A percentile compares a stretch with the other conserved stretches of the same genome.
phyloP scores from a whole-genome alignment of 768 basidiomycete species.

The Sistotremastrum niveocremeum region DNA sequence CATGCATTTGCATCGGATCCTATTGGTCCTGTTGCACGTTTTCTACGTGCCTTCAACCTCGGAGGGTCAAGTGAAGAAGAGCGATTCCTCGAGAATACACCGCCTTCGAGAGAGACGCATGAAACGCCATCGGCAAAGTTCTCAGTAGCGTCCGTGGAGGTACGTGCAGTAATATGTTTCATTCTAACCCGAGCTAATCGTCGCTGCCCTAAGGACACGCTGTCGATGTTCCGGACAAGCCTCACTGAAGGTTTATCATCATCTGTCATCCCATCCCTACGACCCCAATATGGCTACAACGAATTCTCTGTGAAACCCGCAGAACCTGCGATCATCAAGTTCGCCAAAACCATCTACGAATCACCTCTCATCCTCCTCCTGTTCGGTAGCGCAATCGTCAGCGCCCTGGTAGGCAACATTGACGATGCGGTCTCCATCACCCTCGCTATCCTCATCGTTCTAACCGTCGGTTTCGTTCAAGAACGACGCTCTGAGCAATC shows the following conservation, averaged over 20 bases:
- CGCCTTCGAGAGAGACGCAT: not conserved
- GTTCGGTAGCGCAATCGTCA: constrained; percentile 80
- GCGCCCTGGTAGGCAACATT: constrained; percentile 86
- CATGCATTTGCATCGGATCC: not conserved
- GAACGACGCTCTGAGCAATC: constrained; percentile 91
- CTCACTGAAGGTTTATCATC: constrained; percentile 46
- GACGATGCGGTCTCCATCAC: constrained; percentile 93
- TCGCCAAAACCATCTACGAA: constrained; percentile 91
- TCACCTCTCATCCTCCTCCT: constrained; percentile 83
- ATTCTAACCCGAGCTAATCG: not conserved
- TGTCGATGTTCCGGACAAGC: constrained; percentile 58
- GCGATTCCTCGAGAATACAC: not conserved
- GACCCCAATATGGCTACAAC: constrained; percentile 72
- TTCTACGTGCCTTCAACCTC: not conserved
- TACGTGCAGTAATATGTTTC: constrained; percentile 23
- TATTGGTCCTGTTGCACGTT: not conserved
- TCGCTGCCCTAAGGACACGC: constrained; percentile 42
- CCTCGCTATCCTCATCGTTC: constrained; percentile 81
- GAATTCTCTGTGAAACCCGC: constrained; percentile 81
- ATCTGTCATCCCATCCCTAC: constrained; percentile 47
- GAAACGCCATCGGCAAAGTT: constrained; percentile 57
- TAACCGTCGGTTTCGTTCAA: constrained; percentile 94
- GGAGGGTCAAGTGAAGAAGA: not conserved
- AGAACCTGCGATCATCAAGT: constrained; percentile 74
- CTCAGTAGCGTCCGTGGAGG: constrained; percentile 48